Evolutionary conservation across 352 stramenopile genomes (phyloP).

Genomic region (Globisporangium nagaii): DNA sequence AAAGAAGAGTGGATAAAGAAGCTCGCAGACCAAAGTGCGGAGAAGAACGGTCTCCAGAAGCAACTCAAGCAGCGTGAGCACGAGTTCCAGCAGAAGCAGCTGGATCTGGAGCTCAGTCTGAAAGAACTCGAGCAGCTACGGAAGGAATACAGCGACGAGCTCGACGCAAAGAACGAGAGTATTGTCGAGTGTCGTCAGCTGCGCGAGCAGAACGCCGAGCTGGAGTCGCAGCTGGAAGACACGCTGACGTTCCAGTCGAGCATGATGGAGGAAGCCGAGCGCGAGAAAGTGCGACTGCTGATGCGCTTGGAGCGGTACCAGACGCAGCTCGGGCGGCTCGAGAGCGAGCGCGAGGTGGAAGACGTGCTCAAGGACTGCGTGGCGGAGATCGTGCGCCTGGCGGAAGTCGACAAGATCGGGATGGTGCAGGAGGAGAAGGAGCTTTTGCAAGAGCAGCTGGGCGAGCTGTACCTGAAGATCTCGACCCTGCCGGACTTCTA

Average conservation of each 20-base stretch:
- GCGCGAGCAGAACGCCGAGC: conserved; percentile 16
- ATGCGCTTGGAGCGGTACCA: conserved; percentile 50
- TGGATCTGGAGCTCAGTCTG: conserved; percentile 32
- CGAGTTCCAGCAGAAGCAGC: conserved; percentile 27
- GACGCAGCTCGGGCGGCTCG: conserved; percentile 43
- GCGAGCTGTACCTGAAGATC: conserved; percentile 76
- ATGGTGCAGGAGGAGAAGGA: conserved; percentile 62
- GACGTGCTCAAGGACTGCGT: conserved; percentile 53
- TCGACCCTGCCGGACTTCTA: conserved; percentile 83
- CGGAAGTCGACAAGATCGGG: conserved; percentile 53
- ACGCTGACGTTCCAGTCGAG: conserved; percentile 12
- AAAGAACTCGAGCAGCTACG: conserved; percentile 42
- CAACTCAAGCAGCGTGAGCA: conserved; percentile 38
- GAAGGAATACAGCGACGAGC: conserved; percentile 27
- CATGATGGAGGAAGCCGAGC: conserved; percentile 21
- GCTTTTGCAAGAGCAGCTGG: conserved; percentile 63
- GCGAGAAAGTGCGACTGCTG: conserved; percentile 28
- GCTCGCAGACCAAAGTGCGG: conserved; percentile 51
- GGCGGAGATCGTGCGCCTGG: conserved; percentile 37
- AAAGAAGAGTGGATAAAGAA: conserved; percentile 62
- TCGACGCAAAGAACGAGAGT: conserved; percentile 14
- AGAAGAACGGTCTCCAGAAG: conserved; percentile 47
- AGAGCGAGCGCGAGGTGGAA: conserved; percentile 45
- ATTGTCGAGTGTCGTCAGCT: conserved; percentile 22
- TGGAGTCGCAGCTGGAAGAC: conserved; percentile 24